Conservation (phyloP, 1,139 yeast species). For the Magnusiomyces clavatus region DNA sequence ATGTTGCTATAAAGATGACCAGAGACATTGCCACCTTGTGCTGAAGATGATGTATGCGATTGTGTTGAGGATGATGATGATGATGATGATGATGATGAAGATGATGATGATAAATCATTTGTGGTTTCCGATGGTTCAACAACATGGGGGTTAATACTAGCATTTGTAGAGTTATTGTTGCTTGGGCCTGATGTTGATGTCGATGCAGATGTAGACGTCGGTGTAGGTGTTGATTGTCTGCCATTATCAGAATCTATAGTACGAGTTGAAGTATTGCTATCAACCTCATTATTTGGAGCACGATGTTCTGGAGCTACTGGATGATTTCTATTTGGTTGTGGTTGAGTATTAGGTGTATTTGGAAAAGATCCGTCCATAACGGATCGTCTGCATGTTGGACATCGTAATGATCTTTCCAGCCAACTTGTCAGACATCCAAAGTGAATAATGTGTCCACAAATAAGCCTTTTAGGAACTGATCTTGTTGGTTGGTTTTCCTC, state of each 20-base stretch:
- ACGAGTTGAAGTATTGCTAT: conserved; percentile 17
- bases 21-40: no score
- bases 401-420: conserved; percentile 84
- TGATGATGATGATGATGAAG: conserved; percentile 16
- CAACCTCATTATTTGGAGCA: conserved; percentile 17
- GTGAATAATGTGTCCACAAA: conserved; percentile 85
- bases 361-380: conserved; percentile 35
- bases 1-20: no score
- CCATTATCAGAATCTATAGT: conserved; percentile 10
- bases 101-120: conserved; percentile 14
- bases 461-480: conserved; percentile 61
- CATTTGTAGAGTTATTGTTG: conserved; percentile 2
- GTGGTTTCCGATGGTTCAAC: no score
- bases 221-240: conserved; percentile 2
- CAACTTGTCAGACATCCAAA: conserved; percentile 86
- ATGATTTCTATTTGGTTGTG: conserved; percentile 8
- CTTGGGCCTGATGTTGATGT: conserved; percentile 13
- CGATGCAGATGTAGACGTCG: conserved; percentile 15
- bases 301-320: conserved; percentile 18
- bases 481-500: conserved; percentile 35
- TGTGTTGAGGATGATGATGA: conserved; percentile 1
- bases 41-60: neutral
- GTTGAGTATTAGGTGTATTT: conserved; percentile 1
- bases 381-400: conserved; percentile 86
- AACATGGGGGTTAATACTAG: no score